Conservation (phyloP, 805 yeast genomes). For the Middelhovenomyces tepae region DNA sequence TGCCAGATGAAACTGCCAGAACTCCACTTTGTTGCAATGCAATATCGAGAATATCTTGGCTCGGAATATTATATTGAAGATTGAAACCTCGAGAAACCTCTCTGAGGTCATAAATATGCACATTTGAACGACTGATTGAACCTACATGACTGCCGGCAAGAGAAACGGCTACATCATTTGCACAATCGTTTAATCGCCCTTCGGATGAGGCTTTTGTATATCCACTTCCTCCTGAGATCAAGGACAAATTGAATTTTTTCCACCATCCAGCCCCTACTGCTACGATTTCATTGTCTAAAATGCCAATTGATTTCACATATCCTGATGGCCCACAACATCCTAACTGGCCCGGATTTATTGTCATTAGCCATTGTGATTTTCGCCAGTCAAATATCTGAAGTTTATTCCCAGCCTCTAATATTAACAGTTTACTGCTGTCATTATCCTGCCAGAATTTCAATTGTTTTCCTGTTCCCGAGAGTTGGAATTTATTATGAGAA, state of each 20-base stretch:
- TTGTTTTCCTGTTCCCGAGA: slow-evolving; percentile 20
- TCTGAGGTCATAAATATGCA: no score
- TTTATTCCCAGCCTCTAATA: slow-evolving; percentile 28
- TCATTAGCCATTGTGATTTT: slow-evolving; percentile 22
- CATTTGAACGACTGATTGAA: no score
- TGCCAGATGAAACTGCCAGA: no score
- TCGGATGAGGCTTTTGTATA: slow-evolving; percentile 21
- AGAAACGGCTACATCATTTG: no score
- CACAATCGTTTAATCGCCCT: no score
- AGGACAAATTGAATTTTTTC: slow-evolving; percentile 22
- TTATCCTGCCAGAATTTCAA: slow-evolving; percentile 29
- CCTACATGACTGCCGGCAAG: no score
- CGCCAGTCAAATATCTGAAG: slow-evolving; percentile 30
- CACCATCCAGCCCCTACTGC: slow-evolving; percentile 31
- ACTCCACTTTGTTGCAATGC: no score
- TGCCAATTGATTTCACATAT: slow-evolving; percentile 17
- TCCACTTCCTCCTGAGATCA: slow-evolving; percentile 29
- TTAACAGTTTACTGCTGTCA: slow-evolving; percentile 26
- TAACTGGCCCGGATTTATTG: slow-evolving; percentile 26
- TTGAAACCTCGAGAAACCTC: no score
- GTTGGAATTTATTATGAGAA: slow-evolving; percentile 8
- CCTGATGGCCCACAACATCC: slow-evolving; percentile 12
- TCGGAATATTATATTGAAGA: no score
- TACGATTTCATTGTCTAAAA: slow-evolving; percentile 17
- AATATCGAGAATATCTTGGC: no score